phyloP scores from a whole-genome alignment of 495 filamentous ascomycete species.

The Amphirosellinia nigrospora region DNA sequence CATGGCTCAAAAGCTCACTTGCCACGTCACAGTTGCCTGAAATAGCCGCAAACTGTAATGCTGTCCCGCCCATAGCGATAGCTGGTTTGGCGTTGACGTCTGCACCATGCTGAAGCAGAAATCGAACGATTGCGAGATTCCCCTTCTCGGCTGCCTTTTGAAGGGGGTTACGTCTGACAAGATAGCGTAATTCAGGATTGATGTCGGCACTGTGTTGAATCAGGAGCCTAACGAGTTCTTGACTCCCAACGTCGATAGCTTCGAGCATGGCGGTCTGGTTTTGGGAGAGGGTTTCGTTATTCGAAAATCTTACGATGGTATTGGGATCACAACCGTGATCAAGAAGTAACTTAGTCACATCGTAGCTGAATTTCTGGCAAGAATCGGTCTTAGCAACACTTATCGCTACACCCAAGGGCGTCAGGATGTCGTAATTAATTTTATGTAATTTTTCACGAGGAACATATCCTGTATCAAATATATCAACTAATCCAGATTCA shows the following conservation, averaged over 20 bases:
- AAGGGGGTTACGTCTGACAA: conserved; percentile 34
- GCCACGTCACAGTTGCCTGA: conserved; percentile 26
- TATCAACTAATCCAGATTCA: not conserved
- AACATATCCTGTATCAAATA: not conserved
- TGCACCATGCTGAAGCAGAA: conserved; percentile 25
- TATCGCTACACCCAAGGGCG: not conserved
- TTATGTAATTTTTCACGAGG: too few relatives aligned
- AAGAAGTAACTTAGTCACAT: not conserved
- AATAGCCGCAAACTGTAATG: not conserved
- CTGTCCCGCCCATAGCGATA: not conserved
- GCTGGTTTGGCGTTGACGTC: not conserved
- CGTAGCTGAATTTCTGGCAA: not conserved
- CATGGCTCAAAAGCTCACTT: conserved; percentile 30
- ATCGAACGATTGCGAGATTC: conserved; percentile 30
- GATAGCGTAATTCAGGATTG: not conserved
- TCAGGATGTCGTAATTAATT: not conserved
- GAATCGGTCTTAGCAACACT: not conserved
- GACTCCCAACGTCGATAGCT: not conserved
- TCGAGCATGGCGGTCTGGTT: not conserved
- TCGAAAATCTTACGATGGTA: not conserved
- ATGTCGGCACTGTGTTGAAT: not conserved
- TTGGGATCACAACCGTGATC: not conserved
- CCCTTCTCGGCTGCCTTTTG: conserved; percentile 39
- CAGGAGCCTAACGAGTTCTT: not conserved
- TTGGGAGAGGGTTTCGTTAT: not conserved